Evolutionary conservation across 176 grass and related monocot species (phyloP), one percentile per base, ranked within the genome.

Genomic region (Leersia perrieri): DNA sequence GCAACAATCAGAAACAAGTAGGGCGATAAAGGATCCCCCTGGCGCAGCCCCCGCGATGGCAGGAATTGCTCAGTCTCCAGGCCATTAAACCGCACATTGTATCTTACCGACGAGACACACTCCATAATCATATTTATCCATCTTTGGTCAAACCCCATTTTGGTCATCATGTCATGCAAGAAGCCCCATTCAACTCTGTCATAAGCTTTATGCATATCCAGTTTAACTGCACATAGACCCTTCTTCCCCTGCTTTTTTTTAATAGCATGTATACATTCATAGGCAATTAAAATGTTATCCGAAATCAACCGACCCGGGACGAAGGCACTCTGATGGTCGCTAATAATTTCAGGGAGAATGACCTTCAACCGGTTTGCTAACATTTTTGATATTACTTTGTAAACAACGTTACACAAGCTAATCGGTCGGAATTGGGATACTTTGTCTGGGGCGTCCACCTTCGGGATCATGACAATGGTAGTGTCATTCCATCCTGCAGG

Each of bases 1-100:
- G 34, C 34, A 1, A 32, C 11, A 3, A 13, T 9, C 3, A 61
- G 25, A 5, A 63, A 63, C 1, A 63, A 2, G 1, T 29, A 63
- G 1, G 27, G 27, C 1, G 60, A 63, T 1, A 63, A 1, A 4
- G 60, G 60, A 5, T 63, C 60, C 1, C 60, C 60, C 1, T 31
- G 12, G 3, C 60, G 2, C 1, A 31, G 11, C 0, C 60, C 27
- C 9, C 4, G 9, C 1, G 27, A 5, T 5, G 27, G 27, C 5
- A 1, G 6, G 5, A 29, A 14, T 2, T 13, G 5, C 2, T 63
- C 60, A 0, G 3, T 29, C 4, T 30, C 5, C 0, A 1, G 0
- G 5, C 0, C 2, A 63, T 63, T 63, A 6, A 63, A 13, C 0
- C 27, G 0, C 0, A 63, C 60, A 0, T 14, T 11, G 25, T 63